A percentile compares a stretch with the other conserved stretches of the same genome.
Evolutionary conservation across 1,284 basidiomycete species (phyloP).

Genomic region (Fistulinella cinereoalba): DNA sequence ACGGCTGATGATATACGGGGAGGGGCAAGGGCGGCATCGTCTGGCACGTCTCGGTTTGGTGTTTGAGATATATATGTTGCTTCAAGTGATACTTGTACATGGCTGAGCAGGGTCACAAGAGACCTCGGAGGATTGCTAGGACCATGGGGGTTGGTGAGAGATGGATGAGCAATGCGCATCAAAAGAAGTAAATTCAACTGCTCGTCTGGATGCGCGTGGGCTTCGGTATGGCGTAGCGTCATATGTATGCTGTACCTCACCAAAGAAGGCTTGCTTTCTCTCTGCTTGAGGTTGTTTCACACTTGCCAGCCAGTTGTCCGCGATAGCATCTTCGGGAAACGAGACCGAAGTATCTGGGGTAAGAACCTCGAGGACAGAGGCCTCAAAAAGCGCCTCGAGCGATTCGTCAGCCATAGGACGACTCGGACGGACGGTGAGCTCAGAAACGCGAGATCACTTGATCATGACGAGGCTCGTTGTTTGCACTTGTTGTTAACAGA

Average conservation of each 20-base stretch:
- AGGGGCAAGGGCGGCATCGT: constrained; percentile 44
- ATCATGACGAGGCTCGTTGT: too few relatives aligned
- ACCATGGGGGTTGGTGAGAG: constrained; percentile 33
- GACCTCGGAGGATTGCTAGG: constrained; percentile 48
- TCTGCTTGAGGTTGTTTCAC: constrained; percentile 40
- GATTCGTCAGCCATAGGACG: constrained; percentile 26
- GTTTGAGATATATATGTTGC: constrained; percentile 74
- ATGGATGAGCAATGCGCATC: constrained; percentile 48
- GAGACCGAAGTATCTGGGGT: constrained; percentile 64
- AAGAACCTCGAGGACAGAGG: constrained; percentile 58
- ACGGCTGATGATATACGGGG: constrained; percentile 47
- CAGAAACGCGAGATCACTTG: constrained; percentile 3
- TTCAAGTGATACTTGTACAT: constrained; percentile 75
- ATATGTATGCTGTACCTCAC: constrained; percentile 41
- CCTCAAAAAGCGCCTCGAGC: constrained; percentile 65
- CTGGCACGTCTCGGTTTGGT: constrained; percentile 25
- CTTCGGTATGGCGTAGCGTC: constrained; percentile 19
- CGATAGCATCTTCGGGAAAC: constrained; percentile 47
- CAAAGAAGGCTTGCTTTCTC: constrained; percentile 70
- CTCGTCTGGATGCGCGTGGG: constrained; percentile 54
- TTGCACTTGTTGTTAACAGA: constrained; percentile 19
- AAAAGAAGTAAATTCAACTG: constrained; percentile 68
- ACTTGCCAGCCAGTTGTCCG: constrained; percentile 56
- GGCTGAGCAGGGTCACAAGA: constrained; percentile 63
- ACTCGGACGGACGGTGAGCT: too few relatives aligned